phyloP scores from a whole-genome alignment of 805 yeast genomes.

The Cyberlindnera euphorbiiphila region DNA sequence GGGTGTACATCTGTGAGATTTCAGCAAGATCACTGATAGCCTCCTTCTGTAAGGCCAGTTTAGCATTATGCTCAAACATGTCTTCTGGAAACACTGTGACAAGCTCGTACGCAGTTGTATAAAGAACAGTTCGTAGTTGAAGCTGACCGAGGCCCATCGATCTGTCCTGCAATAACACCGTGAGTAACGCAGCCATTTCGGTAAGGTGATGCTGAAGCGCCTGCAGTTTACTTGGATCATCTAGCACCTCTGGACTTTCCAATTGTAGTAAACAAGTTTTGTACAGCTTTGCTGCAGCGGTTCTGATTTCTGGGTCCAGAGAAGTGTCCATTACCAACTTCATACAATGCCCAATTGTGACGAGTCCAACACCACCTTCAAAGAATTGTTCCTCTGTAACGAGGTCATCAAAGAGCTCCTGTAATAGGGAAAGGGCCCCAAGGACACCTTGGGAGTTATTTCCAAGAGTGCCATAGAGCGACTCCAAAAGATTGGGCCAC shows the following conservation, averaged over 20 bases:
- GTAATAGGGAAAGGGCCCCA: constrained; percentile 42
- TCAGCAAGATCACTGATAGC: constrained; percentile 16
- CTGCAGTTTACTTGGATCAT: constrained; percentile 33
- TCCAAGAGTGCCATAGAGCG: constrained; percentile 41
- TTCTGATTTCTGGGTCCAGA: constrained; percentile 37
- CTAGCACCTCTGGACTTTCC: constrained; percentile 45
- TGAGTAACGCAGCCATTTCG: constrained; percentile 17
- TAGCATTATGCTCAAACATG: constrained; percentile 17
- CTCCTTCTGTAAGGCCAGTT: constrained; percentile 10
- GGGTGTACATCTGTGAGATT: constrained; percentile 11
- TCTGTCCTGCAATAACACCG: constrained; percentile 10
- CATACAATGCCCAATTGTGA: constrained; percentile 48
- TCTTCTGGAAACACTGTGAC: constrained; percentile 25
- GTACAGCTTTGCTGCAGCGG: constrained; percentile 48
- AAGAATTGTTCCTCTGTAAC: constrained; percentile 85
- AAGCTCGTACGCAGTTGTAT: constrained; percentile 17
- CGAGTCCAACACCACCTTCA: constrained; percentile 62
- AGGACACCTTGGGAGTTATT: constrained; percentile 17
- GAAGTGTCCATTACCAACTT: constrained; percentile 33
- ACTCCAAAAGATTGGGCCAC: constrained; percentile 72
- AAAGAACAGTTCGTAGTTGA: constrained; percentile 17
- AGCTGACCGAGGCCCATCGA: constrained; percentile 14
- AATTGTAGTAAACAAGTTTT: constrained; percentile 50
- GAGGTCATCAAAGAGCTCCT: constrained; percentile 81
- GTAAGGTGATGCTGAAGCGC: constrained; percentile 21